A percentile compares a stretch with the other conserved stretches of the same genome.
phyloP scores from a whole-genome alignment of 2,329 filamentous ascomycete genomes.

The Lasiodiplodia theobromae region DNA sequence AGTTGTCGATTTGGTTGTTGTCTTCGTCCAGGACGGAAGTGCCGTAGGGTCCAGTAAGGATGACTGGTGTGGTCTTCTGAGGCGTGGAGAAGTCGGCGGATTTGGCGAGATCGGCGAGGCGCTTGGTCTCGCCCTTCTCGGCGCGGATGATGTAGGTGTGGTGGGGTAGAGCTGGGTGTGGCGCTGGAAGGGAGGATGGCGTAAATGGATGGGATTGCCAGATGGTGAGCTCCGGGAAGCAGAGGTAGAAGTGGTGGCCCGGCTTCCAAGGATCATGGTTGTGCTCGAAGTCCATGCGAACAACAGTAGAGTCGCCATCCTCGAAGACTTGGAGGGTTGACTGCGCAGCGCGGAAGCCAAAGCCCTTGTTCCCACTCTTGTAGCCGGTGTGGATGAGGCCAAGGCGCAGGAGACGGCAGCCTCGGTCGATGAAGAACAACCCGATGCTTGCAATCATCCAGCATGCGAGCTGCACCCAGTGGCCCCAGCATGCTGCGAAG shows the following conservation, averaged over 20 bases:
- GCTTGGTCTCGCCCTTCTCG: slow-evolving; percentile 43
- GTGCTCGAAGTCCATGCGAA: slow-evolving; percentile 72
- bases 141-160: slow-evolving; percentile 48
- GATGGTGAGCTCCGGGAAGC: slow-evolving; percentile 69
- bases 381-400: slow-evolving; percentile 68
- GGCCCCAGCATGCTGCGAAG: slow-evolving; percentile 76
- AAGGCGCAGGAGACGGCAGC: slow-evolving; percentile 64
- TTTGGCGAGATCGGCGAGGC: slow-evolving; percentile 42
- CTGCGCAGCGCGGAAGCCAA: slow-evolving; percentile 63
- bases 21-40: slow-evolving; percentile 35
- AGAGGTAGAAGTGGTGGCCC: slow-evolving; percentile 76
- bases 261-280: slow-evolving; percentile 67
- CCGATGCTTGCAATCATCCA: slow-evolving; percentile 72
- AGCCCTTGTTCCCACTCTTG: slow-evolving; percentile 49
- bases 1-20: slow-evolving; percentile 37
- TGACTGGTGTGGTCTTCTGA: slow-evolving; percentile 37
- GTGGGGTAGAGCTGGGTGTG: slow-evolving; percentile 39
- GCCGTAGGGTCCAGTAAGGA: slow-evolving; percentile 46
- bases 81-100: slow-evolving; percentile 29
- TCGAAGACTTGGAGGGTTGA: slow-evolving; percentile 61
- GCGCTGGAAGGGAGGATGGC: slow-evolving; percentile 62
- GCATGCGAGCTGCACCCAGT: slow-evolving; percentile 73
- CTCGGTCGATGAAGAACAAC: slow-evolving; percentile 71
- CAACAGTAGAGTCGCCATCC: slow-evolving; percentile 58
- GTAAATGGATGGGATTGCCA: slow-evolving; percentile 80